Percentiles rank a stretch among this genome's conserved stretches.
Evolutionary conservation across 2,329 filamentous ascomycete species (phyloP).

Genomic region (Lomentospora prolificans): DNA sequence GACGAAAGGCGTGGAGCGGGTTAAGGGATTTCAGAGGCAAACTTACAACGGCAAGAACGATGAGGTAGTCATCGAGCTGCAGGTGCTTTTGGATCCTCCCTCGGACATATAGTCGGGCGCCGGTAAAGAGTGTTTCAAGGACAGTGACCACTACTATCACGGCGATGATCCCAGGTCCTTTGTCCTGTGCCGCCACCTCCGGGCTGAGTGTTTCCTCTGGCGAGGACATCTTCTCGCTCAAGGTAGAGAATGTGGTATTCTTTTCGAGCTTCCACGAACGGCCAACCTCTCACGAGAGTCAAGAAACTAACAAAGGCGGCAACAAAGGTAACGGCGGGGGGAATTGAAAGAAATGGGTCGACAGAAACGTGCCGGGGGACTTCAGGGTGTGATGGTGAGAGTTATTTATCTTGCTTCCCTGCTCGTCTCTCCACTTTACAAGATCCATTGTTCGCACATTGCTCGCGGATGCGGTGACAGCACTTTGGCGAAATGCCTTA

Average conservation of each 20-base stretch:
- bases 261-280: too few relatives aligned
- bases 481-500: too few relatives aligned
- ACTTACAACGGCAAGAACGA: conserved; percentile 9
- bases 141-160: conserved; percentile 13
- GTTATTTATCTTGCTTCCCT: too few relatives aligned
- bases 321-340: too few relatives aligned
- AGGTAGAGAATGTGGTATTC: background rate
- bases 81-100: conserved; percentile 10
- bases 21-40: too few relatives aligned
- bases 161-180: conserved; percentile 13
- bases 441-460: too few relatives aligned
- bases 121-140: conserved; percentile 12
- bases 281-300: background rate
- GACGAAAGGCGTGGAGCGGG: too few relatives aligned
- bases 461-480: too few relatives aligned
- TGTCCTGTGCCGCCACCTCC: conserved; percentile 9
- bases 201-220: background rate
- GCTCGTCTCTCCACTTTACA: too few relatives aligned
- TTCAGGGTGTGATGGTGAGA: too few relatives aligned
- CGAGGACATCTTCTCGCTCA: background rate
- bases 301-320: background rate
- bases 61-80: conserved; percentile 14
- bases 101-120: conserved; percentile 11
- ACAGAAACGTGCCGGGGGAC: too few relatives aligned
- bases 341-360: too few relatives aligned